phyloP scores from a whole-genome alignment of 2,329 filamentous ascomycete genomes.

The Penicillium polonicum region DNA sequence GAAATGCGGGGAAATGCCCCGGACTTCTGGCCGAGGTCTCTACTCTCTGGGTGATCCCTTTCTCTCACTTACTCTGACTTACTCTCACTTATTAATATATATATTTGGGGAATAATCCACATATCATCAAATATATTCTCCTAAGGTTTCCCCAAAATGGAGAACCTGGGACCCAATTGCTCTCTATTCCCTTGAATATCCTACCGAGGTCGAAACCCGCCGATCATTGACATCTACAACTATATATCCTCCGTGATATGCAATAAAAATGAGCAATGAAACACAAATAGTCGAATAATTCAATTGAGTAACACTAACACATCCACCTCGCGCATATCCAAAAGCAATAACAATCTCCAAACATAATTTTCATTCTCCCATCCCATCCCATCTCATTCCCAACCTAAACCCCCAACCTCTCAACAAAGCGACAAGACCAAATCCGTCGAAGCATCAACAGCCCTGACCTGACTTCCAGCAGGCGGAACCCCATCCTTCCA shows the following conservation, averaged over 20 bases:
- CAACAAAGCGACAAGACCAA: slow-evolving; percentile 31
- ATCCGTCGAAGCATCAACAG: slow-evolving; percentile 22
- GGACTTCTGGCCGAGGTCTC: slow-evolving; percentile 25
- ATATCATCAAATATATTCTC: background rate
- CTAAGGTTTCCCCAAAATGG: background rate
- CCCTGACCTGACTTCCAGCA: slow-evolving; percentile 31
- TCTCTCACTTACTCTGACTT: too few relatives aligned
- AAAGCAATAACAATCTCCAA: background rate
- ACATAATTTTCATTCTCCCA: background rate
- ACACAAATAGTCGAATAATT: background rate
- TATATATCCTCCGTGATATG: background rate
- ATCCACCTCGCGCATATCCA: background rate
- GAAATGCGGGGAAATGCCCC: slow-evolving; percentile 20
- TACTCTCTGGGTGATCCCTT: background rate
- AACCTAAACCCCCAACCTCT: background rate
- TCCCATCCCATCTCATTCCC: background rate
- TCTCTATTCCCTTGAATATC: background rate
- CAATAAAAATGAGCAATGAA: background rate
- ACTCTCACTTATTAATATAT: too few relatives aligned
- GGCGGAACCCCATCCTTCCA: slow-evolving; percentile 37
- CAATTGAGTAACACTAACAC: background rate
- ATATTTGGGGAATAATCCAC: too few relatives aligned
- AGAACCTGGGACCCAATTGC: background rate
- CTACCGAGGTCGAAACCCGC: slow-evolving; percentile 2
- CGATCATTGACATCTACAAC: slow-evolving; percentile 2